Evolutionary conservation across 352 stramenopile genomes (phyloP), one percentile per base, ranked within the genome.

Genomic region (Globisporangium irregulare): DNA sequence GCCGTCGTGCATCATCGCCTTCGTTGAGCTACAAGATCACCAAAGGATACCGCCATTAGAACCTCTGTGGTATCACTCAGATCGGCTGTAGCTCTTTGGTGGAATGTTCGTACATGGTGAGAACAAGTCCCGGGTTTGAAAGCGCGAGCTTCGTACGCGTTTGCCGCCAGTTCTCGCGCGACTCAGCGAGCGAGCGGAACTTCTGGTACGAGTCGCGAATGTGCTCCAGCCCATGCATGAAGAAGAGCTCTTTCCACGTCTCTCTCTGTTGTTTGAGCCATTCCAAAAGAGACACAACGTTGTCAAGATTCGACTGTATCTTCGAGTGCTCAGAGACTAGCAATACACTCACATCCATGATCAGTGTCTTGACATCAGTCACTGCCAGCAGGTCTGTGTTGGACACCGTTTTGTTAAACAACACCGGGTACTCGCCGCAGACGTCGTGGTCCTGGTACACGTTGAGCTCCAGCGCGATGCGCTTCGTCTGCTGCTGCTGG

Each of bases 1-100:
- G n/a, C 82, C 87, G 48, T 94, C 85, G 67, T 88, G 79, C 87
- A 94, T 93, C 87, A 94, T 93, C 25, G 78, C 77, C 54, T 89
- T 91, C 6, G 87, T 93, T 0, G 87, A 90, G 29, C 87, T 94
- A 15, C 32, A 22, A 38, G 64, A 8, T 22, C 3, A 10, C 1
- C 18, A n/a, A 51, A 51, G 43, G 43, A n/a, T n/a, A n/a, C 14
- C 14, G 24, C 14, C 27, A 12, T 58, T 22, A 34, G 24, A 48
- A 25, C 14, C 5, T 15, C 54, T 46, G 12, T 46, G 38, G 38
- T 6, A 18, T 46, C 12, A 20, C 4, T 46, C 38, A 46, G 12
- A 46, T 18, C 38, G 38, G n/a, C 6, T 50, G 5, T 25, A 41
- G 22, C 22, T 43, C 25, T n/a, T 41, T 5, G 27, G 5, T 36